These are phyloP conservation scores for Xylariaceae sp. DNA, from an alignment of 2,329 filamentous ascomycete species.

Conservation along the genomic window DNA sequence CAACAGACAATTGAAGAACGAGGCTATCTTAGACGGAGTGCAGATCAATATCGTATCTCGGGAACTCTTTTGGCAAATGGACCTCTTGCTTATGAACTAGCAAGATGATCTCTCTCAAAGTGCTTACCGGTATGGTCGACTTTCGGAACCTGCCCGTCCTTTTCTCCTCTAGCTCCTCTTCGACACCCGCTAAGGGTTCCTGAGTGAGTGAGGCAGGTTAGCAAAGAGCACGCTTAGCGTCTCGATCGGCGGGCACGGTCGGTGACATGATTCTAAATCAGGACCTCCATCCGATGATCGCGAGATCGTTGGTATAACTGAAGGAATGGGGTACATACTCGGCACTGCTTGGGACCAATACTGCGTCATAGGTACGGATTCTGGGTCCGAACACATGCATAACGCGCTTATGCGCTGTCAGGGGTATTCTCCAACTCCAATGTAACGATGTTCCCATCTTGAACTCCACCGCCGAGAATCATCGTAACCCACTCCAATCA, in stretches of 20 bases:
- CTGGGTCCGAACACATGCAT: background rate
- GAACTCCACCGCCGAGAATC: background rate
- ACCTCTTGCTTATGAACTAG: background rate
- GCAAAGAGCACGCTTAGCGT: background rate
- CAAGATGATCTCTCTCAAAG: background rate
- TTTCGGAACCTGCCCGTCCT: background rate
- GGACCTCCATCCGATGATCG: background rate
- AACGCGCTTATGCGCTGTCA: background rate
- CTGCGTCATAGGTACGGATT: background rate
- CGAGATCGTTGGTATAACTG: background rate
- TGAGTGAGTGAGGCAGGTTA: background rate
- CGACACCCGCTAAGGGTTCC: background rate
- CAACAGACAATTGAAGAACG: background rate
- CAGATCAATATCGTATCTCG: background rate
- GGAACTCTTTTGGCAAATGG: background rate
- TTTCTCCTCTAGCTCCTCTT: background rate
- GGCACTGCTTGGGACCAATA: background rate
- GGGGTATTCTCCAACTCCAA: background rate
- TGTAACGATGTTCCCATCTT: background rate
- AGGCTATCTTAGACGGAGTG: background rate
- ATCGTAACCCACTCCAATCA: background rate
- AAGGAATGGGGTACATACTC: background rate
- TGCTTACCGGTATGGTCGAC: background rate
- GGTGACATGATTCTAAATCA: background rate
- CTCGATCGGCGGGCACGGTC: background rate